These are phyloP conservation scores for Phellinidium pouzarii DNA, from an alignment of 1,284 basidiomycete genomes.

Conservation along the genomic window DNA sequence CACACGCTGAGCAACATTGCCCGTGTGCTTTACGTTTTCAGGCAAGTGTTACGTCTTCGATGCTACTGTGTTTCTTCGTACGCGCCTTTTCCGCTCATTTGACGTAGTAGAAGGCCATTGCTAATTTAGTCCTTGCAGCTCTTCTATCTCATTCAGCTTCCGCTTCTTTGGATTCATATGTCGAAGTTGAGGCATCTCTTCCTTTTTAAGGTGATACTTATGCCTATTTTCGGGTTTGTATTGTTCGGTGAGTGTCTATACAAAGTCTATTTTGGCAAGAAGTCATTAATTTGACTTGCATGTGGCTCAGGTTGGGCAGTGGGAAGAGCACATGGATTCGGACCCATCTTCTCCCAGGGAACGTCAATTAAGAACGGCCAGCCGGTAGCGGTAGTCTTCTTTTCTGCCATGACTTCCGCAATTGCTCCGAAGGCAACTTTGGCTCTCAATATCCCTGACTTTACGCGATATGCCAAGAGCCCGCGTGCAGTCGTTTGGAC, in stretches of 20 bases:
- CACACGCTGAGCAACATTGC: slow-evolving; percentile 64
- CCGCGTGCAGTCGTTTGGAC: slow-evolving; percentile 23
- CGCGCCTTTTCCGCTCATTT: slow-evolving; percentile 26
- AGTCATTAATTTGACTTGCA: not conserved
- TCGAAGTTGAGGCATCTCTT: slow-evolving; percentile 56
- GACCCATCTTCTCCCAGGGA: slow-evolving; percentile 28
- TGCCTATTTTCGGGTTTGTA: slow-evolving; percentile 60
- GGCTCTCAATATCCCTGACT: slow-evolving; percentile 71
- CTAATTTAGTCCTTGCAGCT: not conserved
- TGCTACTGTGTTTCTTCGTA: slow-evolving; percentile 16
- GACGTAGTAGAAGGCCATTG: not conserved
- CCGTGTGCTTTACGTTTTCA: slow-evolving; percentile 14
- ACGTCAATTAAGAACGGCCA: slow-evolving; percentile 14
- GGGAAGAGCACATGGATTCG: slow-evolving; percentile 63
- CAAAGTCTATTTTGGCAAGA: slow-evolving; percentile 18
- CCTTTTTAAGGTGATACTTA: slow-evolving; percentile 56
- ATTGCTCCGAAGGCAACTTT: slow-evolving; percentile 41
- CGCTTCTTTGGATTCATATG: slow-evolving; percentile 22
- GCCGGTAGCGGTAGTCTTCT: slow-evolving; percentile 21
- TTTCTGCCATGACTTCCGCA: slow-evolving; percentile 25
- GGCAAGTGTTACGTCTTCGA: slow-evolving; percentile 5
- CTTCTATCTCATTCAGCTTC: slow-evolving; percentile 11
- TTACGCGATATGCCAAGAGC: slow-evolving; percentile 55
- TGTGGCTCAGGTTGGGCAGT: slow-evolving; percentile 50
- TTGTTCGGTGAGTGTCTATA: slow-evolving; percentile 55